Conservation (phyloP, 2,329 filamentous ascomycete species). For the Pseudocercospora cruenta region DNA sequence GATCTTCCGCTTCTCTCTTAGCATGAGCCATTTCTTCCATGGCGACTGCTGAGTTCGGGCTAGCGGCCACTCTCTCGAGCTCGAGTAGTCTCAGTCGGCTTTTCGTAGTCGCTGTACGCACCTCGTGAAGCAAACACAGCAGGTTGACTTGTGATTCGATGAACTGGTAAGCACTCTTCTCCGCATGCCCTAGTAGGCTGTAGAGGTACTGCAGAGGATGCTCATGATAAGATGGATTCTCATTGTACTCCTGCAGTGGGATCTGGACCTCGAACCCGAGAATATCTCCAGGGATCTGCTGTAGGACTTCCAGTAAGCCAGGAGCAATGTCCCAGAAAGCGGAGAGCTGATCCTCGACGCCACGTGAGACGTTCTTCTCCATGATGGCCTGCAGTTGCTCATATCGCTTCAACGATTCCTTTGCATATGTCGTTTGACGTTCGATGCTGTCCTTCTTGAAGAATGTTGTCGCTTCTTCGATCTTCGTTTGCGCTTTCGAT, state of each 20-base stretch:
- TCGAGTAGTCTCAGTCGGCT: slow-evolving; percentile 71
- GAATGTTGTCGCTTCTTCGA: slow-evolving; percentile 77
- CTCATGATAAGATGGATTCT: slow-evolving; percentile 79
- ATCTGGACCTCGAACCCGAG: slow-evolving; percentile 72
- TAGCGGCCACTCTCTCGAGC: slow-evolving; percentile 57
- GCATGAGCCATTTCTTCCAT: slow-evolving; percentile 57
- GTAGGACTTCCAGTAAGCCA: slow-evolving; percentile 73
- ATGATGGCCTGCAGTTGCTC: slow-evolving; percentile 78
- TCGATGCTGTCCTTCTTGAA: slow-evolving; percentile 76
- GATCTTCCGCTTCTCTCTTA: slow-evolving; percentile 67
- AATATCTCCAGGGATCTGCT: slow-evolving; percentile 69
- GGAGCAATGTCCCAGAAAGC: slow-evolving; percentile 99
- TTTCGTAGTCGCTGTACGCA: slow-evolving; percentile 75
- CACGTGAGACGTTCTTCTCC: slow-evolving; percentile 81
- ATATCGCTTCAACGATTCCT: slow-evolving; percentile 72
- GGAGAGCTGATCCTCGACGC: slow-evolving; percentile 87
- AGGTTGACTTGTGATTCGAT: slow-evolving; percentile 94
- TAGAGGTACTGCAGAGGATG: slow-evolving; percentile 92
- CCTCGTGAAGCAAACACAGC: slow-evolving; percentile 86
- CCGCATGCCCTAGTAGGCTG: slow-evolving; percentile 79
- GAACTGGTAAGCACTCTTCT: slow-evolving; percentile 94
- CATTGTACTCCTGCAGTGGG: slow-evolving; percentile 75
- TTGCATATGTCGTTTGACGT: slow-evolving; percentile 70
- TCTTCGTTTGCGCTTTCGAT: slow-evolving; percentile 73
- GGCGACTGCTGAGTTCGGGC: slow-evolving; percentile 31